phyloP scores from a whole-genome alignment of 208 protist species.

The Trypanosomatidae sp. region DNA sequence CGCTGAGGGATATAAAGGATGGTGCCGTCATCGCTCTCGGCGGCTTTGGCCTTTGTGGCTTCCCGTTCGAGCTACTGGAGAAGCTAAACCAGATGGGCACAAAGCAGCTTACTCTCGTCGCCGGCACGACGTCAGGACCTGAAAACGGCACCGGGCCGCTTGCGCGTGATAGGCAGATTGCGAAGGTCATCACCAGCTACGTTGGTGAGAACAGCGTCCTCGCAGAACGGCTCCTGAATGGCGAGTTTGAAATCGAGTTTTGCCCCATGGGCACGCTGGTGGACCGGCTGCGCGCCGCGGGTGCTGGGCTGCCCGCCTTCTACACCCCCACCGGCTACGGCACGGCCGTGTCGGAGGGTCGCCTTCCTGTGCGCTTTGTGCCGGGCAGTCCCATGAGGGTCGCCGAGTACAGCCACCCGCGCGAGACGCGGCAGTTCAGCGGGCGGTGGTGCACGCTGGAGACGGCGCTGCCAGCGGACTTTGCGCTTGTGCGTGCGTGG shows the following conservation, averaged over 20 bases:
- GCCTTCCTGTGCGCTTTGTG: slow-evolving; percentile 87
- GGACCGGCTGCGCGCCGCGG: slow-evolving; percentile 88
- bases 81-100: slow-evolving; percentile 48
- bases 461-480: slow-evolving; percentile 88
- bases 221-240: slow-evolving; percentile 82
- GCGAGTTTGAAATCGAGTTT: slow-evolving; percentile 93
- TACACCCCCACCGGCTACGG: slow-evolving; percentile 93
- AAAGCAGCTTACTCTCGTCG: slow-evolving; percentile 89
- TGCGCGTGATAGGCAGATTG: slow-evolving; percentile 72
- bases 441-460: slow-evolving; percentile 86
- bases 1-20: slow-evolving; percentile 45
- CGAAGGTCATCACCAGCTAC: slow-evolving; percentile 88
- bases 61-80: slow-evolving; percentile 83
- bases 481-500: slow-evolving; percentile 90
- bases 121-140: slow-evolving; percentile 82
- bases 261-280: slow-evolving; percentile 94
- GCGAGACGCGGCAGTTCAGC: slow-evolving; percentile 80
- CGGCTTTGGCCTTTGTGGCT: slow-evolving; percentile 94
- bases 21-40: slow-evolving; percentile 65
- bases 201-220: slow-evolving; percentile 93
- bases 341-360: slow-evolving; percentile 71
- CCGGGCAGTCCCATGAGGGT: slow-evolving; percentile 66
- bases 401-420: slow-evolving; percentile 32
- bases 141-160: slow-evolving; percentile 91
- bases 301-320: slow-evolving; percentile 95